Evolutionary conservation across 495 filamentous ascomycete genomes (phyloP).

Genomic region (Penicillium alfredii): DNA sequence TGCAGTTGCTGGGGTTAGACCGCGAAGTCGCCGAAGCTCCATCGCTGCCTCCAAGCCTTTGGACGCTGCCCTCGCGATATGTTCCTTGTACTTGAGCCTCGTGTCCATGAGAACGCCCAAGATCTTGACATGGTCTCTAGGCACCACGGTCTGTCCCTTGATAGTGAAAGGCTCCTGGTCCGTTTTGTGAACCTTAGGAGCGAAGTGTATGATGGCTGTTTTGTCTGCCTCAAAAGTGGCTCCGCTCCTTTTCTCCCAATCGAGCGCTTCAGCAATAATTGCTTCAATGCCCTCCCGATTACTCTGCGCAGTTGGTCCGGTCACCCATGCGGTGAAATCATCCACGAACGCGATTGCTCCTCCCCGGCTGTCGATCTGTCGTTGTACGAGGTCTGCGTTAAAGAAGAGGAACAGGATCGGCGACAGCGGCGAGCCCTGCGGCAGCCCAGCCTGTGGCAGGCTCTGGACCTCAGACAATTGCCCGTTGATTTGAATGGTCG

Average conservation of each 20-base stretch:
- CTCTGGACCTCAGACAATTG: slow-evolving; percentile 9
- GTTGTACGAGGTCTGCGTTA: slow-evolving; percentile 24
- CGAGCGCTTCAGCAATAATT: slow-evolving; percentile 18
- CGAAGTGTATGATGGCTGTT: slow-evolving; percentile 23
- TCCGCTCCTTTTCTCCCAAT: slow-evolving; percentile 21
- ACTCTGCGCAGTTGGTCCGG: slow-evolving; percentile 8
- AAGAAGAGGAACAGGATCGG: slow-evolving; percentile 32
- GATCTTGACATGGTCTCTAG: slow-evolving; percentile 20
- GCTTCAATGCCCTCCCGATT: slow-evolving; percentile 19
- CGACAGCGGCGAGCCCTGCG: slow-evolving; percentile 27
- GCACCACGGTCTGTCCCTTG: slow-evolving; percentile 20
- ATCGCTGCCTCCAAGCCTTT: slow-evolving; percentile 24
- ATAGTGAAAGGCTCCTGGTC: slow-evolving; percentile 19
- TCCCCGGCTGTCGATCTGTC: slow-evolving; percentile 16
- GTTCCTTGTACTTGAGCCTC: slow-evolving; percentile 20
- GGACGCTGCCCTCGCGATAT: slow-evolving; percentile 17
- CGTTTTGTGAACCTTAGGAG: slow-evolving; percentile 16
- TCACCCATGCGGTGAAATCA: slow-evolving; percentile 18
- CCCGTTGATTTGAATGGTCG: slow-evolving; percentile 5
- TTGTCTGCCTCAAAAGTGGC: slow-evolving; percentile 25
- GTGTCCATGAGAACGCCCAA: slow-evolving; percentile 15
- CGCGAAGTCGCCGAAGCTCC: slow-evolving; percentile 19
- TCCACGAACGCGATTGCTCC: slow-evolving; percentile 19
- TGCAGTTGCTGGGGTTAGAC: slow-evolving; percentile 18
- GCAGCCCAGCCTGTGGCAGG: slow-evolving; percentile 17